phyloP scores from a whole-genome alignment of 148 eudicot species.

The Camellia granthamiana region DNA sequence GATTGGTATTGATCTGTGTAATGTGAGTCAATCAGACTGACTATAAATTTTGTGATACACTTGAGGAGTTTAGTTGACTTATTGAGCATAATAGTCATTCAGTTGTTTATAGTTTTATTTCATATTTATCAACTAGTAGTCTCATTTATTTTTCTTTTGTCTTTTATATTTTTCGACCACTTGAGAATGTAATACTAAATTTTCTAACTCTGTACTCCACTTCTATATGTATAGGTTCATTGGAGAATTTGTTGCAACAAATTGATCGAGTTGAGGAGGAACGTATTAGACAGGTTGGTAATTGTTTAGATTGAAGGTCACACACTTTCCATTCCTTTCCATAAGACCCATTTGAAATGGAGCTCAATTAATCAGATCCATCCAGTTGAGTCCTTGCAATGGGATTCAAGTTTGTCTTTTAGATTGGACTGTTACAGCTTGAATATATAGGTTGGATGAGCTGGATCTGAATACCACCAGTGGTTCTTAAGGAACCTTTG shows the following conservation, averaged over 20 bases:
- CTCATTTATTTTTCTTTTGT: not conserved
- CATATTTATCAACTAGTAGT: not conserved
- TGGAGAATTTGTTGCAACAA: slow-evolving; percentile 65
- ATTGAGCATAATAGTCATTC: not conserved
- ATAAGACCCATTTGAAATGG: not conserved
- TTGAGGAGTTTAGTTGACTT: not conserved
- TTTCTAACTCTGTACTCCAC: slow-evolving; percentile 11
- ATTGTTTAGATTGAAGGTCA: not conserved
- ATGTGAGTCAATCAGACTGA: not conserved
- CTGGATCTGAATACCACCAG: not conserved
- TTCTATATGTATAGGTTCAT: slow-evolving; percentile 37
- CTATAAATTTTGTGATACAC: not conserved
- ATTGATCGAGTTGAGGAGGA: slow-evolving; percentile 72
- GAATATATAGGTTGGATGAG: not conserved
- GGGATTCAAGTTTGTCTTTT: not conserved
- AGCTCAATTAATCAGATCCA: not conserved
- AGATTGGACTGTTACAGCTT: not conserved
- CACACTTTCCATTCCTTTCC: not conserved
- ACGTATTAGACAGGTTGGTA: slow-evolving; percentile 66
- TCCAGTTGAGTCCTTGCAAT: not conserved
- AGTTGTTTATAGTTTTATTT: not conserved
- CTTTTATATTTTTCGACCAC: not conserved
- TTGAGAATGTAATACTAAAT: not conserved
- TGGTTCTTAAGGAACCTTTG: not conserved
- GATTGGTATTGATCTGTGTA: not conserved